Evolutionary conservation across 805 yeast genomes (phyloP).

Genomic region (Diddensiella caesifluorescens): DNA sequence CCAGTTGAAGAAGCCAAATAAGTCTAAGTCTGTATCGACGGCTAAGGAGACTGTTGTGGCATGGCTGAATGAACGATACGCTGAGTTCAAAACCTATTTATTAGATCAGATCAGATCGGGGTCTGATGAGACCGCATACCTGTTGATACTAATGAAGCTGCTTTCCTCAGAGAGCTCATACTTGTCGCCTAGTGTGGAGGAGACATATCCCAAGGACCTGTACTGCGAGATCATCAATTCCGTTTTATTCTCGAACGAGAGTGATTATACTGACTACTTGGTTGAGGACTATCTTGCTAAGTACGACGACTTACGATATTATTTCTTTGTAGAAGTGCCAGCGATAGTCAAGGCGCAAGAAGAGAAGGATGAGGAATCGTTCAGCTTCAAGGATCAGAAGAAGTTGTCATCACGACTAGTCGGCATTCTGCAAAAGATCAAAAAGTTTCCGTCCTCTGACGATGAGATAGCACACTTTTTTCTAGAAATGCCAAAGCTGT

Average conservation of each 20-base stretch:
- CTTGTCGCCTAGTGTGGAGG: slow-evolving; percentile 45
- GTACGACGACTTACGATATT: slow-evolving; percentile 75
- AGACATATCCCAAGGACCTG: slow-evolving; percentile 60
- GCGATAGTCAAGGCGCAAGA: slow-evolving; percentile 32
- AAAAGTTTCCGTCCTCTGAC: slow-evolving; percentile 23
- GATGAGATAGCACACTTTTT: slow-evolving; percentile 20
- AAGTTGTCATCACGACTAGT: neutral
- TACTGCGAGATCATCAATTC: slow-evolving; percentile 22
- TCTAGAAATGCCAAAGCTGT: slow-evolving; percentile 19
- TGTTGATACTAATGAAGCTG: slow-evolving; percentile 37
- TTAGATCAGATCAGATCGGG: neutral
- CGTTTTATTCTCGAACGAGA: slow-evolving; percentile 25
- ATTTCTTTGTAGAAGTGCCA: slow-evolving; percentile 54
- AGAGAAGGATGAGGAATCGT: slow-evolving; percentile 17
- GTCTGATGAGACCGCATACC: slow-evolving; percentile 10
- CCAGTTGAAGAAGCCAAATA: no score
- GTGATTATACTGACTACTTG: slow-evolving; percentile 49
- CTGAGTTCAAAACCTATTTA: slow-evolving; percentile 39
- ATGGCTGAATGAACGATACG: slow-evolving; percentile 62
- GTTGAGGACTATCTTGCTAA: slow-evolving; percentile 46
- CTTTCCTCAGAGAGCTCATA: slow-evolving; percentile 45
- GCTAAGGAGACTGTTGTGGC: slow-evolving; percentile 46
- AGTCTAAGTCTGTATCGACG: no score
- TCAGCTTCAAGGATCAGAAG: neutral
- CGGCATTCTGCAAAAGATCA: neutral